Conservation (phyloP, 306 rosid species). For the Cicer bijugum region DNA sequence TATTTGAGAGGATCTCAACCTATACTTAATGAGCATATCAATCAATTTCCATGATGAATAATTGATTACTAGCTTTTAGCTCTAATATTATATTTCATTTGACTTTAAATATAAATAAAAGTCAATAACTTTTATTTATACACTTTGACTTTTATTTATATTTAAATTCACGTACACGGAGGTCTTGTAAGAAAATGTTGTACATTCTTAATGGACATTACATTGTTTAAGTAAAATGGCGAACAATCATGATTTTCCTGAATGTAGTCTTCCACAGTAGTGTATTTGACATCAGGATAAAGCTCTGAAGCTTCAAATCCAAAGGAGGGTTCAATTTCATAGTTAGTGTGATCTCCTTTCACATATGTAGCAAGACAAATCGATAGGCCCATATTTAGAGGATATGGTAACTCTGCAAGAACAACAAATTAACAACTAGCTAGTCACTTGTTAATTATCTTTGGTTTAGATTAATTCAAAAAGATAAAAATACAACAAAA, state of each 20-base stretch:
- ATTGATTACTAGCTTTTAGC: too few relatives aligned
- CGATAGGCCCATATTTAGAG: constrained; percentile 34
- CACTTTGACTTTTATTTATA: too few relatives aligned
- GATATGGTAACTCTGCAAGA: constrained; percentile 30
- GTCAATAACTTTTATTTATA: too few relatives aligned
- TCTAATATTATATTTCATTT: too few relatives aligned
- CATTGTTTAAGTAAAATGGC: constrained; percentile 17
- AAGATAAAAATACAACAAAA: background rate
- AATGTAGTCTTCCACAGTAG: constrained; percentile 49
- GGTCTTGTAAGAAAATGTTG: background rate
- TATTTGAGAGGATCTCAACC: too few relatives aligned
- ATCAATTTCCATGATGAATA: too few relatives aligned
- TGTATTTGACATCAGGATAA: constrained; percentile 69
- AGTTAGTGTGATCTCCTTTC: constrained; percentile 62
- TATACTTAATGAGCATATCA: too few relatives aligned
- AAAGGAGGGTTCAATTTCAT: constrained; percentile 59
- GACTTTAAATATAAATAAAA: too few relatives aligned
- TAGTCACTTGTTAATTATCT: too few relatives aligned
- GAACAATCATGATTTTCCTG: constrained; percentile 2
- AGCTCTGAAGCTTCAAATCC: constrained; percentile 69
- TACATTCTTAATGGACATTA: background rate
- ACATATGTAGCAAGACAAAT: constrained; percentile 53
- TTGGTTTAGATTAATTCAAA: too few relatives aligned
- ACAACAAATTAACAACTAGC: background rate
- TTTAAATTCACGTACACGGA: too few relatives aligned